These are phyloP conservation scores for Cucurbita pepo DNA, from an alignment of 306 rosid genomes.

Conservation along the genomic window DNA sequence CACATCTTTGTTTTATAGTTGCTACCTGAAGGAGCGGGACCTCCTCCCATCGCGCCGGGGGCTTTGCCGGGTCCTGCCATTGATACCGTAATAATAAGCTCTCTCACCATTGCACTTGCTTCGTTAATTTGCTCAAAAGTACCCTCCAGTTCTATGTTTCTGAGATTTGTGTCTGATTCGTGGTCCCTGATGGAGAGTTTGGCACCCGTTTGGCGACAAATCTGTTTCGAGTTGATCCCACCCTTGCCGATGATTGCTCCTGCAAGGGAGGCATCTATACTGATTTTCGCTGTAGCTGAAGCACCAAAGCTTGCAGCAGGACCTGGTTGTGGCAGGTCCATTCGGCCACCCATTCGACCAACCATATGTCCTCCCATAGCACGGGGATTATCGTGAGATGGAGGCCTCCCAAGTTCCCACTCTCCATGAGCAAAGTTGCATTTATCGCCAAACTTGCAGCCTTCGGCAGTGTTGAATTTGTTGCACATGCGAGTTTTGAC, in stretches of 20 bases:
- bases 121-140: constrained; percentile 77
- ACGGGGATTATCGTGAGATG: constrained; percentile 50
- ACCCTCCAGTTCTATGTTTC: constrained; percentile 92
- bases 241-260: constrained; percentile 98
- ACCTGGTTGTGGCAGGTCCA: constrained; percentile 47
- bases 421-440: constrained; percentile 95
- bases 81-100: constrained; percentile 44
- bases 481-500: constrained; percentile 73
- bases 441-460: constrained; percentile 94
- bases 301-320: constrained; percentile 76
- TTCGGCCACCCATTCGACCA: constrained; percentile 33
- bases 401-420: constrained; percentile 78
- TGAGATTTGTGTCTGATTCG: constrained; percentile 61
- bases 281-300: constrained; percentile 83
- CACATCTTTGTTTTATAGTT: constrained; percentile 83
- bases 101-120: constrained; percentile 78
- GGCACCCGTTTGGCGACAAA: constrained; percentile 94
- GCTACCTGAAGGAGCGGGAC: constrained; percentile 33
- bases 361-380: constrained; percentile 26
- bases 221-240: constrained; percentile 90
- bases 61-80: constrained; percentile 43
- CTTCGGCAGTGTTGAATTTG: constrained; percentile 64
- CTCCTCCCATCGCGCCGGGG: constrained; percentile 29
- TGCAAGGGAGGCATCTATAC: constrained; percentile 85
- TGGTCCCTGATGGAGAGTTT: constrained; percentile 84